Evolutionary conservation across 345 rosid species (phyloP).

Genomic region (Schrenkiella parvula): DNA sequence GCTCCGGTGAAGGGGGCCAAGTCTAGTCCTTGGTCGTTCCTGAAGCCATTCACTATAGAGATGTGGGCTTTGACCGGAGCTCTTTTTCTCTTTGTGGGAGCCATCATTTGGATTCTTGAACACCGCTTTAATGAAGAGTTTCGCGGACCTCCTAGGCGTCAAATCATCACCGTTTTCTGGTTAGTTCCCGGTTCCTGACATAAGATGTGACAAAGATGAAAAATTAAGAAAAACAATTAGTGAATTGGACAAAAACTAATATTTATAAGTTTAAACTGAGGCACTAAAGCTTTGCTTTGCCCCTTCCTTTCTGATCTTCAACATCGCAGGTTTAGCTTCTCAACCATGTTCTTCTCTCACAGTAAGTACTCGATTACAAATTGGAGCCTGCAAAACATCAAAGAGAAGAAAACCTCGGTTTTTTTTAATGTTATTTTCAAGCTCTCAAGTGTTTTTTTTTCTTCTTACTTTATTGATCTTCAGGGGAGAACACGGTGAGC

Average conservation of each 20-base stretch:
- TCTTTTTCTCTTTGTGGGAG: slow-evolving; percentile 82
- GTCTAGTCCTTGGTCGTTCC: slow-evolving; percentile 92
- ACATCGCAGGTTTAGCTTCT: slow-evolving; percentile 94
- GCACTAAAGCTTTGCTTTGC: slow-evolving; percentile 11
- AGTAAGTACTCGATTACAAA: slow-evolving; percentile 48
- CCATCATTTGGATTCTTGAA: slow-evolving; percentile 96
- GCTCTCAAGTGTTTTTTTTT: background rate
- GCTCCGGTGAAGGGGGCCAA: slow-evolving; percentile 67
- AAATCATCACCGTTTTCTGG: slow-evolving; percentile 80
- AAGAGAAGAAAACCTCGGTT: background rate
- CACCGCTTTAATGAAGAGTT: slow-evolving; percentile 80
- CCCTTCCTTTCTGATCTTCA: slow-evolving; percentile 17
- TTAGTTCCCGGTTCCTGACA: slow-evolving; percentile 34
- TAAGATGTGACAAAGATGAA: background rate
- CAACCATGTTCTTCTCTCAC: slow-evolving; percentile 97
- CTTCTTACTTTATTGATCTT: slow-evolving; percentile 7
- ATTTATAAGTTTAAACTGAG: background rate
- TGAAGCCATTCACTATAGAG: slow-evolving; percentile 69
- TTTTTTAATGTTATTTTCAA: background rate
- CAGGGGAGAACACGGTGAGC: slow-evolving; percentile 93
- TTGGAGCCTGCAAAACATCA: background rate
- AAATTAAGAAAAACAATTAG: background rate
- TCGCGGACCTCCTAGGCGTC: slow-evolving; percentile 85
- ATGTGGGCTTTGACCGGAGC: slow-evolving; percentile 91
- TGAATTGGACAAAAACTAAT: background rate